A percentile compares a stretch with the other conserved stretches of the same genome.
Evolutionary conservation across 192 early-diverging fungal genomes (phyloP).

Genomic region (Piromyces sp.): DNA sequence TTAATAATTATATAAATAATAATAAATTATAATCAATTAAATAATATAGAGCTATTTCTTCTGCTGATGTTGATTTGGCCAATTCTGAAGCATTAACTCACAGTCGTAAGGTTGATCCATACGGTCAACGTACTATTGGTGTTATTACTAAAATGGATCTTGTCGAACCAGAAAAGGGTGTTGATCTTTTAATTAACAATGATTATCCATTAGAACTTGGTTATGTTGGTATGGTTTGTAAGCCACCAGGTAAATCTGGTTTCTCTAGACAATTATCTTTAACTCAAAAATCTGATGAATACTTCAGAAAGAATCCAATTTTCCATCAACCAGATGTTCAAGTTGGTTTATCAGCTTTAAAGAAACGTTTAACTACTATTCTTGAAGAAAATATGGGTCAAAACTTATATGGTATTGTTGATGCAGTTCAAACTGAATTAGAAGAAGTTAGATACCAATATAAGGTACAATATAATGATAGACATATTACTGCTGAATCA

Average conservation of each 20-base stretch:
- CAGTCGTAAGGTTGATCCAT: constrained; percentile 57
- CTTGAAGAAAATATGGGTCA: constrained; percentile 83
- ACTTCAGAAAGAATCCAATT: constrained; percentile 28
- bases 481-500: constrained; percentile 80
- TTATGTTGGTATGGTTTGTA: constrained; percentile 92
- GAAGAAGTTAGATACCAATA: constrained; percentile 93
- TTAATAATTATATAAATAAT: no score
- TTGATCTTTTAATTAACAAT: constrained; percentile 63
- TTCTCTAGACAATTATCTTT: constrained; percentile 16
- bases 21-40: no score
- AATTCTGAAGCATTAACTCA: constrained; percentile 68
- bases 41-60: constrained; percentile 38
- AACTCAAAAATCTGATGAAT: constrained; percentile 13
- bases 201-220: constrained; percentile 89
- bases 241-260: constrained; percentile 20
- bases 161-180: constrained; percentile 60
- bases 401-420: constrained; percentile 63
- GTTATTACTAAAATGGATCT: constrained; percentile 79
- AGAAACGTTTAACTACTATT: constrained; percentile 72
- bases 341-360: constrained; percentile 71
- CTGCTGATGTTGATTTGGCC: constrained; percentile 70
- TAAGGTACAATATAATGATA: constrained; percentile 97
- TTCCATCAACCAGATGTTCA: constrained; percentile 47
- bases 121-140: constrained; percentile 63
- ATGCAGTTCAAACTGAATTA: constrained; percentile 82